These are phyloP conservation scores for Magnolia officinalis DNA, from an alignment of 164 flowering plant genomes.

Conservation along the genomic window DNA sequence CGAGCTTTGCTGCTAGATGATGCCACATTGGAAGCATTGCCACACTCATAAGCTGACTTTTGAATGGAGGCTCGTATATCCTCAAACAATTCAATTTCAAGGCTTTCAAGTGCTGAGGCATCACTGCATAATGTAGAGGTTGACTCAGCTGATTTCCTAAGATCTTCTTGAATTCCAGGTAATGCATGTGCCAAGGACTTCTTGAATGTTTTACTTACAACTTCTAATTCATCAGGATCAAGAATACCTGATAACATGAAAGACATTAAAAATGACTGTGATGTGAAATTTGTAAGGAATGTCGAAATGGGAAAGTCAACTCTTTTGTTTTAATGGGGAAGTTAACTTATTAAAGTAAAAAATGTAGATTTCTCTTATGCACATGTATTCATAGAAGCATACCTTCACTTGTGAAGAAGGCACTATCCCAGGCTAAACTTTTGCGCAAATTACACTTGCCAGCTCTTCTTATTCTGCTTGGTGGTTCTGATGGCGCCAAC, in stretches of 20 bases:
- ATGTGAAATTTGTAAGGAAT: background rate
- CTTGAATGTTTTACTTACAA: conserved; percentile 54
- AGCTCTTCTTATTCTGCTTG: conserved; percentile 28
- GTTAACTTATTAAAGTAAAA: background rate
- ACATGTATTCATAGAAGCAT: conserved; percentile 2
- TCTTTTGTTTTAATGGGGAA: background rate
- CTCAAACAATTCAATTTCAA: conserved; percentile 70
- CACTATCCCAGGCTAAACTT: conserved; percentile 97
- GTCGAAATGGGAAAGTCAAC: background rate
- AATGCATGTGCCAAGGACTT: conserved; percentile 32
- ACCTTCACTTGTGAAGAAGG: conserved; percentile 87
- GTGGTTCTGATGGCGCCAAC: conserved; percentile 35
- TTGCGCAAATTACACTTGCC: conserved; percentile 83
- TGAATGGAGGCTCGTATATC: conserved; percentile 82
- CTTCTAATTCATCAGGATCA: conserved; percentile 80
- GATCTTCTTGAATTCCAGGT: conserved; percentile 79
- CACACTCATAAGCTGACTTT: conserved; percentile 30
- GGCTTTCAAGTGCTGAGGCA: conserved; percentile 45
- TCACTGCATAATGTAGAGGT: conserved; percentile 71
- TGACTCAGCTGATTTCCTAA: conserved; percentile 64
- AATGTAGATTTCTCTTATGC: background rate
- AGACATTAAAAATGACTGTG: background rate
- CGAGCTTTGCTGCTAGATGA: conserved; percentile 21
- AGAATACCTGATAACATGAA: conserved; percentile 57
- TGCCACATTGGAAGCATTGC: conserved; percentile 23